phyloP scores from a whole-genome alignment of 345 rosid genomes.

The Populus nigra region DNA sequence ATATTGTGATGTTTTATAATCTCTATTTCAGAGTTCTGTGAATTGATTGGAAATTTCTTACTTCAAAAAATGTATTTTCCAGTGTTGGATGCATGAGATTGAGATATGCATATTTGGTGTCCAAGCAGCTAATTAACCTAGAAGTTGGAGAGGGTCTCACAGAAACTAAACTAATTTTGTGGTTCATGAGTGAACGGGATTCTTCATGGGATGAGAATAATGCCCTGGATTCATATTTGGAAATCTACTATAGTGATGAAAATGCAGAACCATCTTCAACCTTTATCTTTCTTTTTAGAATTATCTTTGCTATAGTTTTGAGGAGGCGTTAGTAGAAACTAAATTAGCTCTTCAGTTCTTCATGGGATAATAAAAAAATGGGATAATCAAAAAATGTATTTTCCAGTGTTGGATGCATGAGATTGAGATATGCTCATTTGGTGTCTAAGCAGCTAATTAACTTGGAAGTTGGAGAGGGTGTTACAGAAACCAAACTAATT shows the following conservation, averaged over 20 bases:
- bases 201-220: slow-evolving; percentile 1
- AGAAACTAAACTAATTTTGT: background rate
- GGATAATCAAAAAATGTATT: too few species aligned
- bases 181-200: slow-evolving; percentile 1
- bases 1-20: background rate
- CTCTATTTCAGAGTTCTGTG: background rate
- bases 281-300: background rate
- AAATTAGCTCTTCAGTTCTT: background rate
- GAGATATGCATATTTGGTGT: background rate
- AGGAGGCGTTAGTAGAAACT: background rate
- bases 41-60: background rate
- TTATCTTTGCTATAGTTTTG: background rate
- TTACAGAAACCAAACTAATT: too few species aligned
- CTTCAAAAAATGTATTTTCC: background rate
- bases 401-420: too few species aligned
- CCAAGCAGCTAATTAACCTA: background rate
- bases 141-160: background rate
- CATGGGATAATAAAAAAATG: background rate
- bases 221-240: background rate
- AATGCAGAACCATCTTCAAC: background rate
- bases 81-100: background rate
- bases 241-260: background rate
- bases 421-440: too few species aligned
- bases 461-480: too few species aligned
- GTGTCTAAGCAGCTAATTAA: too few species aligned